Evolutionary conservation across 164 flowering plant species (phyloP).

Genomic region (Stephania cephalantha): DNA sequence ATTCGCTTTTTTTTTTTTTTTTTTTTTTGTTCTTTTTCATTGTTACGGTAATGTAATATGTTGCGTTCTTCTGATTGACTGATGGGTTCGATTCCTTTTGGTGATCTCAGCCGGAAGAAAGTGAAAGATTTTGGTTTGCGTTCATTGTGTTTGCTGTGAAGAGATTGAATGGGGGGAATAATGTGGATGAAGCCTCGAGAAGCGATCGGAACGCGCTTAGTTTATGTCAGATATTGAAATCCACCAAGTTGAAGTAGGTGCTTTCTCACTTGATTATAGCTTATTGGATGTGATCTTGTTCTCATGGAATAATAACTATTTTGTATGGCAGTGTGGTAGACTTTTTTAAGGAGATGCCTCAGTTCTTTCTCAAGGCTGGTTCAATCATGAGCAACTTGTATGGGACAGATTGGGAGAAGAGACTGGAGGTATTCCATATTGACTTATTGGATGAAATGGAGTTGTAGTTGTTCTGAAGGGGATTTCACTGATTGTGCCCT

Average conservation of each 20-base stretch:
- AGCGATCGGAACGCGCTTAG: conserved; percentile 33
- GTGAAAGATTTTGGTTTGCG: conserved; percentile 78
- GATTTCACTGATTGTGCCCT: conserved; percentile 2
- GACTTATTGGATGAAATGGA: background rate
- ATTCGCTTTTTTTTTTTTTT: too few species aligned
- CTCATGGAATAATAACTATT: background rate
- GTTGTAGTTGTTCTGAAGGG: background rate
- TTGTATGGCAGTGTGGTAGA: conserved; percentile 51
- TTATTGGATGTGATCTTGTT: background rate
- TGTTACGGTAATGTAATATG: background rate
- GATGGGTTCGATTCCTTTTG: background rate
- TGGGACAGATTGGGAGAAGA: conserved; percentile 87
- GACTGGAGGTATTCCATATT: conserved; percentile 59
- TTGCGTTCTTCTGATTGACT: background rate
- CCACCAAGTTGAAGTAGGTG: conserved; percentile 60
- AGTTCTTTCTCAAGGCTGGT: conserved; percentile 73
- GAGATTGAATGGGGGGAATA: conserved; percentile 39
- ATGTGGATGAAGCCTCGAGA: conserved; percentile 19
- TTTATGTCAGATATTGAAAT: conserved; percentile 66
- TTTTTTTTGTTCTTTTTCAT: background rate
- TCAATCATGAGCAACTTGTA: conserved; percentile 50
- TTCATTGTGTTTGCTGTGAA: conserved; percentile 57
- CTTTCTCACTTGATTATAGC: background rate
- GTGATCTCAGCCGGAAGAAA: conserved; percentile 62
- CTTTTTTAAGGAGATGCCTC: conserved; percentile 86